Conservation (phyloP, 148 eudicot species). For the Camellia lanceoleosa region DNA sequence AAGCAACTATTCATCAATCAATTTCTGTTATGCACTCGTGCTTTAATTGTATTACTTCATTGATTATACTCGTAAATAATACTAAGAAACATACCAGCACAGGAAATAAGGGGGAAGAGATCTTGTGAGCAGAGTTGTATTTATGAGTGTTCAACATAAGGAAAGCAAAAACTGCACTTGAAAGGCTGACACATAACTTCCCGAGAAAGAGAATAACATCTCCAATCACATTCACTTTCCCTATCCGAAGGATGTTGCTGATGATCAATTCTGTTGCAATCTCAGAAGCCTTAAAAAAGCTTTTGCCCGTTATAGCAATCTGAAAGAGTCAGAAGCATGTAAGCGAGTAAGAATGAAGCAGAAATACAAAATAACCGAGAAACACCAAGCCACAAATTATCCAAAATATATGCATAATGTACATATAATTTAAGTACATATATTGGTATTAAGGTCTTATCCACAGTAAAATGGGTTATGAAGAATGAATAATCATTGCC, state of each 20-base stretch:
- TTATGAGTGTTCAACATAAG: slow-evolving; percentile 83
- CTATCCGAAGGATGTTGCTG: slow-evolving; percentile 88
- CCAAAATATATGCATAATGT: neutral
- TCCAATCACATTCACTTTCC: slow-evolving; percentile 91
- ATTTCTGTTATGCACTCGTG: neutral
- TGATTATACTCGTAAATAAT: neutral
- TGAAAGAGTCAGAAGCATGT: slow-evolving; percentile 30
- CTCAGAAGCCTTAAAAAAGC: slow-evolving; percentile 89
- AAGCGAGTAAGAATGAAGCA: neutral
- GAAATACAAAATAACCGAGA: neutral
- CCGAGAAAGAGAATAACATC: slow-evolving; percentile 91
- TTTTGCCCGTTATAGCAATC: slow-evolving; percentile 96
- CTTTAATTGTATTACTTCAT: neutral
- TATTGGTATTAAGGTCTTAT: slow-evolving; percentile 1
- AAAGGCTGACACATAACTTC: slow-evolving; percentile 85
- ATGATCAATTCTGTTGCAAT: slow-evolving; percentile 85
- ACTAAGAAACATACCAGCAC: slow-evolving; percentile 65
- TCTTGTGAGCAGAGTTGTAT: slow-evolving; percentile 84
- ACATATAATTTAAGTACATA: neutral
- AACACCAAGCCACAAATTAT: neutral
- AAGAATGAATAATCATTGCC: neutral
- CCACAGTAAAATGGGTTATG: neutral
- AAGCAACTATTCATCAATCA: neutral
- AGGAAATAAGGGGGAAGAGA: slow-evolving; percentile 92
- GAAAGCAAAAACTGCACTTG: slow-evolving; percentile 83